Evolutionary conservation across 2,329 filamentous ascomycete genomes (phyloP).

Genomic region (Calonectria pteridis): DNA sequence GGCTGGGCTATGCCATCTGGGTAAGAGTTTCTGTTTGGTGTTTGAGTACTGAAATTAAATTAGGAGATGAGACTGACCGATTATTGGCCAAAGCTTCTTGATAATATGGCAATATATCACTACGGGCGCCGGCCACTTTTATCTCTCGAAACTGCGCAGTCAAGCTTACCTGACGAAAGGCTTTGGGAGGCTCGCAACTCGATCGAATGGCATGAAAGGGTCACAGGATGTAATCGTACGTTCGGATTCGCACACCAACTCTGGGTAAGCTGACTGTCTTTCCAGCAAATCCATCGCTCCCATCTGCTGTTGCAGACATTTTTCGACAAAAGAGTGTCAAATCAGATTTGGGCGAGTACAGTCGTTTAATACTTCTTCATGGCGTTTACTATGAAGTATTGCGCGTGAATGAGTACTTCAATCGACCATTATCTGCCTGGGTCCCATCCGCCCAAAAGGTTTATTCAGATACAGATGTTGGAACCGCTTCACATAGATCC

Average conservation of each 20-base stretch:
- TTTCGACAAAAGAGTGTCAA: slow-evolving; percentile 32
- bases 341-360: slow-evolving; percentile 35
- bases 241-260: background rate
- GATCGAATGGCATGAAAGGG: background rate
- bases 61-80: slow-evolving; percentile 14
- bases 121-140: background rate
- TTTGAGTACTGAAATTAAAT: background rate
- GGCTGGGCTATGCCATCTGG: slow-evolving; percentile 29
- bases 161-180: background rate
- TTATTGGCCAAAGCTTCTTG: slow-evolving; percentile 9
- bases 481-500: background rate
- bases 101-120: slow-evolving; percentile 3
- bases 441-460: slow-evolving; percentile 29
- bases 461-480: background rate
- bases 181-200: background rate
- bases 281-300: slow-evolving; percentile 30
- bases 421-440: slow-evolving; percentile 35
- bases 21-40: slow-evolving; percentile 14
- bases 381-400: slow-evolving; percentile 38
- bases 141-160: background rate
- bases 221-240: background rate
- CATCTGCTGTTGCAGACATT: slow-evolving; percentile 23
- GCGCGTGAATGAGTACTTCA: slow-evolving; percentile 31
- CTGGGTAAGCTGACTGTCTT: background rate
- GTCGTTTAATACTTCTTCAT: slow-evolving; percentile 37